These are phyloP conservation scores for Candida sanyaensis DNA, from an alignment of 1,139 yeast species.

Conservation along the genomic window DNA sequence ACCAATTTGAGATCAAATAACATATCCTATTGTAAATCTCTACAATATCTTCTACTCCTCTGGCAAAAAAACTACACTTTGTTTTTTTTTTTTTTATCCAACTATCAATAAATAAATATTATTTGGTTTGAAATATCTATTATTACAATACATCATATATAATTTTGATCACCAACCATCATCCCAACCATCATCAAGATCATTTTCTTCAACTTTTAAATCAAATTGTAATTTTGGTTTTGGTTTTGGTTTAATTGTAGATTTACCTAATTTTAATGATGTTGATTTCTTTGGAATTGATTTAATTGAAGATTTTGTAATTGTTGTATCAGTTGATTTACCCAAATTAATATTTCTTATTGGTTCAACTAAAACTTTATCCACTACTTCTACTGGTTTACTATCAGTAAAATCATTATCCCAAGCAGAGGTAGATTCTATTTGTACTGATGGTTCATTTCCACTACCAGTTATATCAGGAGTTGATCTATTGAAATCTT, in stretches of 20 bases:
- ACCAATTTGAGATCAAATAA: too few relatives aligned
- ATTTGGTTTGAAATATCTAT: background rate
- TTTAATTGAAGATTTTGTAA: constrained; percentile 11
- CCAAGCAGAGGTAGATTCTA: constrained; percentile 19
- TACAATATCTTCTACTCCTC: too few relatives aligned
- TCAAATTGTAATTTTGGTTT: constrained; percentile 38
- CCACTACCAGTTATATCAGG: constrained; percentile 36
- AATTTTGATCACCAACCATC: constrained; percentile 23
- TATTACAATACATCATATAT: background rate
- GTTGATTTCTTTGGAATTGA: constrained; percentile 12
- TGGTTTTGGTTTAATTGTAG: constrained; percentile 18
- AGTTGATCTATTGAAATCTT: constrained; percentile 41
- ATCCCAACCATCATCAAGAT: constrained; percentile 42
- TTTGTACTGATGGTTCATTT: constrained; percentile 24
- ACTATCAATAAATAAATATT: too few relatives aligned
- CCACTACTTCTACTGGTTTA: constrained; percentile 12
- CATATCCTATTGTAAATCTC: too few relatives aligned
- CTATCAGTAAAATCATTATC: constrained; percentile 11
- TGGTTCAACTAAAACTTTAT: constrained; percentile 12
- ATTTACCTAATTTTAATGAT: constrained; percentile 29
- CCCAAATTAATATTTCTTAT: constrained; percentile 11
- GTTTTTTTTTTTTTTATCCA: too few relatives aligned
- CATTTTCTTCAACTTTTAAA: constrained; percentile 43
- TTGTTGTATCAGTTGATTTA: constrained; percentile 12
- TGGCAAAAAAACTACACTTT: too few relatives aligned